A percentile compares a stretch with the other conserved stretches of the same genome.
These are phyloP conservation scores for Laguncularia racemosa DNA, from an alignment of 345 rosid genomes.

Conservation along the genomic window DNA sequence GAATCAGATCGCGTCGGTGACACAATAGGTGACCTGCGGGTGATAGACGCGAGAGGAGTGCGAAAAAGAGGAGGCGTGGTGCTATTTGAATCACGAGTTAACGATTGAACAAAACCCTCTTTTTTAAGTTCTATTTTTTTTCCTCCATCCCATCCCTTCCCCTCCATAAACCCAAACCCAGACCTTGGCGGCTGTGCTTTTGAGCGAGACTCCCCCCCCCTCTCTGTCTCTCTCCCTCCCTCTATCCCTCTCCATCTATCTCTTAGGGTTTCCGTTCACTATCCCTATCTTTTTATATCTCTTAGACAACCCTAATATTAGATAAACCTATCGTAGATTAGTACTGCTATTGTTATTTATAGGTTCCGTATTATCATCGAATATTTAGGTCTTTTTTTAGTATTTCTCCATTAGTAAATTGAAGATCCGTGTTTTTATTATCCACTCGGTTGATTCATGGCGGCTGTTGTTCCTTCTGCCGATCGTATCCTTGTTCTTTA, in stretches of 20 bases:
- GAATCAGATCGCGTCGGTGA: no score
- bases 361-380: no score
- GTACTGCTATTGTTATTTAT: no score
- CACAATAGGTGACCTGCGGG: slow-evolving; percentile 3
- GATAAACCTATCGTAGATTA: no score
- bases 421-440: no score
- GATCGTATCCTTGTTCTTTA: slow-evolving; percentile 26
- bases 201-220: no score
- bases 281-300: background rate
- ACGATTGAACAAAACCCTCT: slow-evolving; percentile 41
- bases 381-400: no score
- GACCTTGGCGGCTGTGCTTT: no score
- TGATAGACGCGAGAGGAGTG: background rate
- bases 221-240: background rate
- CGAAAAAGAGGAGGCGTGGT: background rate
- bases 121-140: background rate
- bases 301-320: background rate
- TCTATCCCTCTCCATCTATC: background rate
- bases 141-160: background rate
- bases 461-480: slow-evolving; percentile 28
- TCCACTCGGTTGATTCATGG: slow-evolving; percentile 12
- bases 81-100: slow-evolving; percentile 4
- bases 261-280: slow-evolving; percentile 4
- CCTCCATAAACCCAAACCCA: slow-evolving; percentile 9
- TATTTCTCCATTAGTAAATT: no score